A percentile compares a stretch with the other conserved stretches of the same genome.
Evolutionary conservation across 2,329 filamentous ascomycete species (phyloP).

Genomic region (Alternaria sp.): DNA sequence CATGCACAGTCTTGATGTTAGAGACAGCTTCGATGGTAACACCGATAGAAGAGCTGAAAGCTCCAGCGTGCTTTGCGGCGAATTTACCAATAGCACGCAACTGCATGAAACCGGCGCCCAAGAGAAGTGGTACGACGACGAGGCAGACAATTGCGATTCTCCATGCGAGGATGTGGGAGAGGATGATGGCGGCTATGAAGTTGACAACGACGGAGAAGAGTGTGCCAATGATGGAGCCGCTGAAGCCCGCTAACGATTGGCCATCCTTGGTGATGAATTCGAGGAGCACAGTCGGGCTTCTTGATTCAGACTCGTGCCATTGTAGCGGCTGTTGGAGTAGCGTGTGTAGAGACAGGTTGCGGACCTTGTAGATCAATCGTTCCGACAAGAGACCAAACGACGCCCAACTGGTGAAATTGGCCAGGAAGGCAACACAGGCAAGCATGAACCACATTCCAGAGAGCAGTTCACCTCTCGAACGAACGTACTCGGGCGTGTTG

Average conservation of each 20-base stretch:
- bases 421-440: conserved; percentile 64
- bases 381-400: conserved; percentile 67
- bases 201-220: conserved; percentile 72
- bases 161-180: conserved; percentile 76
- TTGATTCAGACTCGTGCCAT: conserved; percentile 72
- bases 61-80: conserved; percentile 61
- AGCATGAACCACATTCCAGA: conserved; percentile 67
- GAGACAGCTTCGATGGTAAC: conserved; percentile 60
- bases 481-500: conserved; percentile 56
- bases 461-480: conserved; percentile 59
- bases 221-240: conserved; percentile 73
- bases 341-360: conserved; percentile 68
- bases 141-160: conserved; percentile 76
- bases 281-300: conserved; percentile 67
- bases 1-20: conserved; percentile 60
- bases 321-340: conserved; percentile 70
- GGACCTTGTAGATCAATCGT: conserved; percentile 67
- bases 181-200: conserved; percentile 69
- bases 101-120: conserved; percentile 73
- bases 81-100: conserved; percentile 66
- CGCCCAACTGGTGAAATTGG: conserved; percentile 66
- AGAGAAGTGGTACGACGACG: conserved; percentile 70
- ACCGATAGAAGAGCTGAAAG: conserved; percentile 58
- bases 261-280: conserved; percentile 74
- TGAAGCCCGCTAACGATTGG: conserved; percentile 70